Base-by-base conservation (phyloP, 495 filamentous ascomycete genomes). In the Platismatia glauca region DNA sequence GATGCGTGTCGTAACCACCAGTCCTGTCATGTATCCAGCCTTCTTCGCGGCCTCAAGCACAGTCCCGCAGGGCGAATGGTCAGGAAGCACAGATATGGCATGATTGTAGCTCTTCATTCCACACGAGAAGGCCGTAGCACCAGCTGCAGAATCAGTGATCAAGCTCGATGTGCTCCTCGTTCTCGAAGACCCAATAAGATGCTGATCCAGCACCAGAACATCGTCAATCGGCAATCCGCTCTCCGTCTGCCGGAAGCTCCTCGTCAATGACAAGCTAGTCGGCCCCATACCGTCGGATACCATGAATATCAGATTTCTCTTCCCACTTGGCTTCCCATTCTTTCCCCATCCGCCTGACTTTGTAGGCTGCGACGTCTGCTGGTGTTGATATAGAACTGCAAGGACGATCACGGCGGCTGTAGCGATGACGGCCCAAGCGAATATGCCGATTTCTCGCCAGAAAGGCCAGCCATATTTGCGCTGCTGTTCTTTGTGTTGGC, bases 261-360 rank as follows among this genome's bases (percentile, higher is more conserved):
- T 79, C 8, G 95, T 96, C 70, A 97, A 73, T 16, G 84, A 84
- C 31, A 97, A 79, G 71, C 89, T 93, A 27, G 92, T 89, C 4
- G 94, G 94, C 0, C 94, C 94, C 95, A 98, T 97, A 60, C 93
- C 94, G 70, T 98, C 94, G 0, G 89, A 95, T 12, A 98, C 95
- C 95, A 98, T 97, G 78, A 98, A 97, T 64, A 98, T 87, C 44
- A 97, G 74, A 70, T 97, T 98, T 31, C 88, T 81, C 75, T 97
- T 98, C 18, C 89, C 88, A n/a, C 69, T 76, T 12, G 78, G 84
- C 63, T 75, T 82, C 43, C 78, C 78, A 38, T 70, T 71, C 57
- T 78, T 73, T 31, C 71, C 69, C 76, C 75, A 77, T 53, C 59
- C 69, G 58, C 58, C 65, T 55, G 67, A 55, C 58, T 66, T 38